Conservation (phyloP, 176 grass and related monocot species). For the Guadua angustifolia region DNA sequence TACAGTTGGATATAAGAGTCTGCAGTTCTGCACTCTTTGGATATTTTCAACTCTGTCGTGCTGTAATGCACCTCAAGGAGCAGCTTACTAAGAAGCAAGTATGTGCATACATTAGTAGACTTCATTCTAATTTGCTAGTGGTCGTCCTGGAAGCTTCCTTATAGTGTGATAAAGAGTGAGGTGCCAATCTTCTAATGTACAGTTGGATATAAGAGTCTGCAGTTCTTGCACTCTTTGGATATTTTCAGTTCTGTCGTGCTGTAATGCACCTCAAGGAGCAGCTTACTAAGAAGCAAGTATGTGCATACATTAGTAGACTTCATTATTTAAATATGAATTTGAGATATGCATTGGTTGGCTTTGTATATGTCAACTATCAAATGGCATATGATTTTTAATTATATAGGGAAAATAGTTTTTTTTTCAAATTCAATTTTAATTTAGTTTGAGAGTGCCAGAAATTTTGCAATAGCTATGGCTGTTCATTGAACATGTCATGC, state of each 20-base stretch:
- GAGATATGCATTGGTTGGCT: not conserved
- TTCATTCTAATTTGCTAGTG: not conserved
- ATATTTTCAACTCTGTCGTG: not conserved
- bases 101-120: not conserved
- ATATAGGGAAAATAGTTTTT: not conserved
- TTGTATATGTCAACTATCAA: not conserved
- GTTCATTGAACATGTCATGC: not conserved
- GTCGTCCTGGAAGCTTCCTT: not conserved
- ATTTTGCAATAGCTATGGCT: not conserved
- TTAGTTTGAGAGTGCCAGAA: not conserved
- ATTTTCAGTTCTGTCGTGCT: not conserved
- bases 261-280: not conserved
- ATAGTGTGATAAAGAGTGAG: not conserved
- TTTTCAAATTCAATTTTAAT: not conserved
- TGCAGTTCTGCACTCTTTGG: not conserved
- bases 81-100: slow-evolving; percentile 4
- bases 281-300: not conserved
- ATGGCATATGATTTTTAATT: not conserved
- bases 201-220: not conserved
- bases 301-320: not conserved
- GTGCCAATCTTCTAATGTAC: not conserved
- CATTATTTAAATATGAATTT: not conserved
- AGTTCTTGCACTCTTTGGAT: not conserved
- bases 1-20: not conserved
- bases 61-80: not conserved